phyloP scores from a whole-genome alignment of 2,329 filamentous ascomycete genomes.

The Microsporum canis region DNA sequence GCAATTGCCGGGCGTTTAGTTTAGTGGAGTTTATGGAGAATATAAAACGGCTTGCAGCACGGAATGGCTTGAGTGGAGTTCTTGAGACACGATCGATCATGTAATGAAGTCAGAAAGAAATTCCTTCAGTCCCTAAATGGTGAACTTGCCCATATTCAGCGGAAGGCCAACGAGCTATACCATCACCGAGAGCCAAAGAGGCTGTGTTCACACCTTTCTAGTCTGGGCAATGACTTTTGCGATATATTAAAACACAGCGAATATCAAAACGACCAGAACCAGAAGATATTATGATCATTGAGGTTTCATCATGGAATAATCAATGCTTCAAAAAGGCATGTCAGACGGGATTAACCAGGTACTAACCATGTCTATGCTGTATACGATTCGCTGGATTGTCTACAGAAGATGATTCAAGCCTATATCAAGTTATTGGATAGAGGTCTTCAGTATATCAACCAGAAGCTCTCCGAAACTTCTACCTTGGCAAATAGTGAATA shows the following conservation, averaged over 20 bases:
- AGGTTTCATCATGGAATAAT: background rate
- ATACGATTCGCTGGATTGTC: background rate
- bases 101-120: background rate
- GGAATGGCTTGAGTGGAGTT: background rate
- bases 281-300: background rate
- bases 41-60: background rate
- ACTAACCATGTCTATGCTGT: background rate
- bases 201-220: background rate
- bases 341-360: background rate
- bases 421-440: background rate
- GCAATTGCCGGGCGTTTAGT: background rate
- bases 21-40: background rate
- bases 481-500: background rate
- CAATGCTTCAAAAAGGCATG: background rate
- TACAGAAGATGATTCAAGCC: background rate
- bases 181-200: background rate
- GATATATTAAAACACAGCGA: background rate
- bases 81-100: background rate
- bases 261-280: background rate
- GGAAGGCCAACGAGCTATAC: background rate
- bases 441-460: background rate
- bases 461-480: background rate
- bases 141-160: background rate
- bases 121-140: background rate
- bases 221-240: background rate